Evolutionary conservation across 768 basidiomycete genomes (phyloP).

Genomic region (Leccinum subtestaceum): DNA sequence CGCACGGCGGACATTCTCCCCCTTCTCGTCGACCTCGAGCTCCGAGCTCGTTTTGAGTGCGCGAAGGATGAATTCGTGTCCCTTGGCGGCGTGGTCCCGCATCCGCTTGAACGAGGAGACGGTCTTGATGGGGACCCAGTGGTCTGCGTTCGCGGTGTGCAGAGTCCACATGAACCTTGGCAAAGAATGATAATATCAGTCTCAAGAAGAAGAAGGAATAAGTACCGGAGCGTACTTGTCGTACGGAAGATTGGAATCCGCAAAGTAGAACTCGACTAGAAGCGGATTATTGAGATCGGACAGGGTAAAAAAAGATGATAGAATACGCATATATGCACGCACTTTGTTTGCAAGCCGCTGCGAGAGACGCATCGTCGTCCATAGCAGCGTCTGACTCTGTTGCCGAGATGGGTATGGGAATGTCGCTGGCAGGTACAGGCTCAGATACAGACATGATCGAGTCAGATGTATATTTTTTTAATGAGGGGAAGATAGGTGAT

Average conservation of each 20-base stretch:
- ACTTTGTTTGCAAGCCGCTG: conserved; percentile 58
- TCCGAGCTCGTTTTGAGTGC: conserved; percentile 54
- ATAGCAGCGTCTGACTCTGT: conserved; percentile 14
- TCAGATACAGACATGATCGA: conserved; percentile 22
- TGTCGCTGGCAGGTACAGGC: background rate
- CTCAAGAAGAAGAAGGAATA: background rate
- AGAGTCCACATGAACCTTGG: conserved; percentile 92
- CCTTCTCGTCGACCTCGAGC: conserved; percentile 74
- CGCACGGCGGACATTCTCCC: conserved; percentile 68
- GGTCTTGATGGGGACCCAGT: conserved; percentile 87
- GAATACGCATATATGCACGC: conserved; percentile 27
- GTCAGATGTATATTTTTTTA: background rate
- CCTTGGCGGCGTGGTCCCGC: conserved; percentile 62
- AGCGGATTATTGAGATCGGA: background rate
- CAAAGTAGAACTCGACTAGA: conserved; percentile 94
- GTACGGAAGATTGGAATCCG: conserved; percentile 91
- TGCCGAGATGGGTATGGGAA: background rate
- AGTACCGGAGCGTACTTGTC: conserved; percentile 55
- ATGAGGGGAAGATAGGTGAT: too few species aligned
- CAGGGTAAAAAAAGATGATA: background rate
- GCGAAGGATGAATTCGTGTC: conserved; percentile 65
- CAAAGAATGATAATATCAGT: background rate
- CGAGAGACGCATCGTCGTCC: conserved; percentile 41
- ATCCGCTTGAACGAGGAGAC: conserved; percentile 95
- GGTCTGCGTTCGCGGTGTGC: conserved; percentile 73